Base-by-base conservation (phyloP, 352 stramenopile genomes). In the Pythium brachiatum region DNA sequence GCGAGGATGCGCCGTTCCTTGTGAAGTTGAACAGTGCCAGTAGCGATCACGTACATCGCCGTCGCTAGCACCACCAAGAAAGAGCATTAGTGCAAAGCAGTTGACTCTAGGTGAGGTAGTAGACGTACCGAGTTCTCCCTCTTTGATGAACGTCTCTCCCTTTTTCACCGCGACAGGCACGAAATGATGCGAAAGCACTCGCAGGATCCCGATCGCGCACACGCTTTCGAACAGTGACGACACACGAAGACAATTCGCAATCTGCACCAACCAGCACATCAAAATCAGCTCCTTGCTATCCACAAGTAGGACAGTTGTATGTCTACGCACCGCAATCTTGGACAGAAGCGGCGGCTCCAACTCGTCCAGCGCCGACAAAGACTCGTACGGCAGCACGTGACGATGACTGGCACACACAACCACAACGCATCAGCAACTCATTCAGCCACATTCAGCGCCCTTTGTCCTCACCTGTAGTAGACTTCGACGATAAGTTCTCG, bases 141-240 rank as follows among this genome's bases (percentile, higher is more conserved):
- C 86, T 11, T 68, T 53, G 12, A 79, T 82, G 60, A 95, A 88
- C 8, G 80, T 90, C 39, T 84, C 62, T 38, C 81, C 79, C 25
- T 60, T 54, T 1, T 53, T 54, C 36, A 93, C 69, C 54, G 59
- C 72, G 1, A 86, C 76, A 15, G 83, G 84, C 2, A 84, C 72
- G 46, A 94, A 94, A 60, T 90, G 86, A 43, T 88, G 76, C n/a
- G 84, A 90, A 31, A 95, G 68, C 8, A 86, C 74, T 3, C 81
- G 79, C 32, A 95, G 39, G 52, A 95, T 89, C n/a, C 73, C 83
- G 34, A 88, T 89, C 13, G 86, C 83, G 34, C 81, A 90, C 18
- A 93, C 83, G 16, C 83, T 90, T 53, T 90, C 83, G 31, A 95
- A 95, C 4, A 95, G 56, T 7, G 83, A 89, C 0, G 83, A 93